Evolutionary conservation across 2,329 filamentous ascomycete genomes (phyloP).

Genomic region (Penicillium palitans): DNA sequence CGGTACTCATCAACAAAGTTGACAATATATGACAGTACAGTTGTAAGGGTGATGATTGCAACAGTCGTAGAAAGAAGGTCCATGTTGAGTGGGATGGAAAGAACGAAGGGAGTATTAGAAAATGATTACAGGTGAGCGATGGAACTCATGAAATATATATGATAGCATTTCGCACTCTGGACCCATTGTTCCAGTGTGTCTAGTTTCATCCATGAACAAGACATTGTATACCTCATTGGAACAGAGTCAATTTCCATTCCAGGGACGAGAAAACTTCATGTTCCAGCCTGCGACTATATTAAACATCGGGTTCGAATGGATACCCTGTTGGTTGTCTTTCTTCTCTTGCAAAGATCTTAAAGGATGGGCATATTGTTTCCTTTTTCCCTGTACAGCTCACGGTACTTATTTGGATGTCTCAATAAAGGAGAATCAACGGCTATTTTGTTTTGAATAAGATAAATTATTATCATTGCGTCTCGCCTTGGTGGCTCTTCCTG

Average conservation of each 20-base stretch:
- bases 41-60: rapidly evolving
- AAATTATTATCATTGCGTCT: no score
- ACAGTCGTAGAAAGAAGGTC: neutral
- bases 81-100: neutral
- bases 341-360: no score
- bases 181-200: neutral
- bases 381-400: neutral
- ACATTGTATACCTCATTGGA: neutral
- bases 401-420: neutral
- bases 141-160: neutral
- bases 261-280: neutral
- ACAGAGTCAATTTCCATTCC: neutral
- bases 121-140: neutral
- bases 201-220: neutral
- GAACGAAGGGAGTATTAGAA: neutral
- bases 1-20: neutral
- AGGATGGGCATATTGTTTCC: neutral
- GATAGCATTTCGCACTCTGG: neutral
- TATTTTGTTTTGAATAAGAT: neutral
- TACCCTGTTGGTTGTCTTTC: neutral
- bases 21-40: neutral
- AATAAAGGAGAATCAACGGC: neutral
- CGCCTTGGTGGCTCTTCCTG: no score
- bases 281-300: neutral
- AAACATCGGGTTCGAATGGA: neutral